These are phyloP conservation scores for Linanthus parryae DNA, from an alignment of 148 eudicot genomes.

Conservation along the genomic window DNA sequence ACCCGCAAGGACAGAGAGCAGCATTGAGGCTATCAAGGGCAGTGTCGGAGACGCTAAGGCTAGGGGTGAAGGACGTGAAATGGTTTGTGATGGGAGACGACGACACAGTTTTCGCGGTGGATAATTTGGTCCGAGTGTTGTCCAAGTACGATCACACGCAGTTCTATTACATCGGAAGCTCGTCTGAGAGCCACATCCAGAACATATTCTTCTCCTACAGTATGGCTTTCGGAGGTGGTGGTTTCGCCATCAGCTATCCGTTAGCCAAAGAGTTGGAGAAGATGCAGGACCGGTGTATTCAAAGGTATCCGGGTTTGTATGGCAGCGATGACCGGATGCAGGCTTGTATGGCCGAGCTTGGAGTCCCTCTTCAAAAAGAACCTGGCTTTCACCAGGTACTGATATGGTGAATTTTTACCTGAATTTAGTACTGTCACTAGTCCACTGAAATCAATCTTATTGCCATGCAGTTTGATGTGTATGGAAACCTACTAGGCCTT, in stretches of 20 bases:
- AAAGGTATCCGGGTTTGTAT: conserved; percentile 30
- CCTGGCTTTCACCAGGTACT: conserved; percentile 31
- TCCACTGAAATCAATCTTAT: no score
- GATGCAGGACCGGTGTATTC: conserved; percentile 32
- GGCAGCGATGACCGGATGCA: conserved; percentile 38
- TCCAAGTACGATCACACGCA: conserved; percentile 49
- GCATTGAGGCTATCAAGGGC: conserved; percentile 44
- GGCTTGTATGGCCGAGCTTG: conserved; percentile 38
- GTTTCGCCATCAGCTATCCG: conserved; percentile 35
- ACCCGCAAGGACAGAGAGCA: conserved; percentile 31
- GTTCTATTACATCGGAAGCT: conserved; percentile 44
- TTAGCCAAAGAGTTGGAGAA: conserved; percentile 28
- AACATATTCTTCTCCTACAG: conserved; percentile 35
- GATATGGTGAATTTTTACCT: not conserved
- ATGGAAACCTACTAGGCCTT: conserved; percentile 46
- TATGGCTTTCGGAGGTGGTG: conserved; percentile 34
- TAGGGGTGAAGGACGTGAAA: conserved; percentile 37
- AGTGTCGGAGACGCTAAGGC: conserved; percentile 42
- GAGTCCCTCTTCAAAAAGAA: conserved; percentile 30
- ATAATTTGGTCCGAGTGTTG: conserved; percentile 44
- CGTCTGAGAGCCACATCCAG: conserved; percentile 57
- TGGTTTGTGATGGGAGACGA: conserved; percentile 77
- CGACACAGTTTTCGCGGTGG: conserved; percentile 46
- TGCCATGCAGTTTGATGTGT: conserved; percentile 40
- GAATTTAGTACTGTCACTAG: no score